phyloP scores from a whole-genome alignment of 345 rosid genomes.

The Rhodomyrtus tomentosa region DNA sequence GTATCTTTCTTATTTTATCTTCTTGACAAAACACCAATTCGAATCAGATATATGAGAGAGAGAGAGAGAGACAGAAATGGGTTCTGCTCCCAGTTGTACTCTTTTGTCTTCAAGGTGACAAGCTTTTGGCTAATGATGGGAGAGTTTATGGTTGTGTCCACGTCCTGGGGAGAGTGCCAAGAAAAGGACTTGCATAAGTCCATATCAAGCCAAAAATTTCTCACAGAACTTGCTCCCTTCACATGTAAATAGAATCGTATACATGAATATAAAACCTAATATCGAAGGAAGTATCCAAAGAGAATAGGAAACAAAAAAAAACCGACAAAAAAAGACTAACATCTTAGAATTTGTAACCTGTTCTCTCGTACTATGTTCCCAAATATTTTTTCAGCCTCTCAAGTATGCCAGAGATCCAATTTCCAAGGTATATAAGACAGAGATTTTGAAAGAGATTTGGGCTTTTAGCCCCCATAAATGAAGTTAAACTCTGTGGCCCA shows the following conservation, averaged over 20 bases:
- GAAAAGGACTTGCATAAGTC: not conserved
- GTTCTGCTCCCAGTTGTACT: not conserved
- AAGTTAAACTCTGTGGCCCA: not conserved
- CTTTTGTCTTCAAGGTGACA: not conserved
- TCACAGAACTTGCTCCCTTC: not conserved
- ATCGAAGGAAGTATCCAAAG: not conserved
- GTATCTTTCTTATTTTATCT: not conserved
- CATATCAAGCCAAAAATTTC: not conserved
- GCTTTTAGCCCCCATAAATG: not conserved
- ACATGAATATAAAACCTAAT: not conserved
- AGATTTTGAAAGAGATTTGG: not conserved
- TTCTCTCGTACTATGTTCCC: not conserved
- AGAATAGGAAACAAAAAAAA: no score
- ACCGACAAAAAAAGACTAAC: no score
- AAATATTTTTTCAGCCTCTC: not conserved
- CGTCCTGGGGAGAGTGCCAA: not conserved
- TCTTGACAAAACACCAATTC: not conserved
- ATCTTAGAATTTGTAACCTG: not conserved
- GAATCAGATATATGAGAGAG: not conserved
- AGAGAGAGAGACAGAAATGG: not conserved
- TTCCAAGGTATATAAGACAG: not conserved
- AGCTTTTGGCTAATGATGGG: not conserved
- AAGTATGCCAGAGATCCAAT: not conserved
- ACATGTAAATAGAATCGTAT: not conserved
- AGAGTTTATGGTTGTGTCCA: not conserved